Base-by-base conservation (phyloP, 2,329 filamentous ascomycete genomes). In the Trichoderma sp. region DNA sequence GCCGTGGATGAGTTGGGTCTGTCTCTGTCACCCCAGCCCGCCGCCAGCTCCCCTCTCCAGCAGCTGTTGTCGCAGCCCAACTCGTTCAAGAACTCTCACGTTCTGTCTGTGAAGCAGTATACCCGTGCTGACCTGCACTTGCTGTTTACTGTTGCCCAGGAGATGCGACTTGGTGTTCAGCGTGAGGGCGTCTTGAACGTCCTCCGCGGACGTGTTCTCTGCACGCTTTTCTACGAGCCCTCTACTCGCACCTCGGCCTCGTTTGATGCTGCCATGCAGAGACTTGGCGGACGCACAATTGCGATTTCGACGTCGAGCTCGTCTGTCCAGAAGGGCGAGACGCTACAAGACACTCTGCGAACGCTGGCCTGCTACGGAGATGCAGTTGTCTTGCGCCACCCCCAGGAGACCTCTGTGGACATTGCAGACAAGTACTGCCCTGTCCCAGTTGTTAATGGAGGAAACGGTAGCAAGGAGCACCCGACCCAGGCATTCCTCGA, bases 251-350 rank as follows among this genome's bases (percentile, higher is more conserved):
- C 96, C 6, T 98, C 95, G 13, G 90, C 93, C 47, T 99, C 96
- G 4, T 99, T 99, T 77, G 96, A 99, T 79, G 93, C 95, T 71
- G 96, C 96, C 55, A 99, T 99, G 96, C 97, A 99, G 86, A 92
- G 97, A 67, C 91, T 99, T 6, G 96, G 96, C 76, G 96, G 96
- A 62, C 89, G 94, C 63, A 95, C 92, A 3, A 88, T 99, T 68
- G 87, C 91, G 67, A 91, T 98, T 78, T 87, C 94, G 53, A 97
- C 95, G 3, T 88, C 91, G 6, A 90, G 93, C 76, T 98, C 95
- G 3, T 97, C 93, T 15, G 95, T 95, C 4, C 89, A 95, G 82
- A 99, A 99, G 88, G 96, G 96, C 55, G 96, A 99, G 85, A 91
- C 92, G 4, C 88, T 99, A 20, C 93, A 96, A 79, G 96, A 99